Percentiles rank a stretch among this genome's conserved stretches.
Evolutionary conservation across 2,329 filamentous ascomycete genomes (phyloP).

Genomic region (Talaromyces marneffei): DNA sequence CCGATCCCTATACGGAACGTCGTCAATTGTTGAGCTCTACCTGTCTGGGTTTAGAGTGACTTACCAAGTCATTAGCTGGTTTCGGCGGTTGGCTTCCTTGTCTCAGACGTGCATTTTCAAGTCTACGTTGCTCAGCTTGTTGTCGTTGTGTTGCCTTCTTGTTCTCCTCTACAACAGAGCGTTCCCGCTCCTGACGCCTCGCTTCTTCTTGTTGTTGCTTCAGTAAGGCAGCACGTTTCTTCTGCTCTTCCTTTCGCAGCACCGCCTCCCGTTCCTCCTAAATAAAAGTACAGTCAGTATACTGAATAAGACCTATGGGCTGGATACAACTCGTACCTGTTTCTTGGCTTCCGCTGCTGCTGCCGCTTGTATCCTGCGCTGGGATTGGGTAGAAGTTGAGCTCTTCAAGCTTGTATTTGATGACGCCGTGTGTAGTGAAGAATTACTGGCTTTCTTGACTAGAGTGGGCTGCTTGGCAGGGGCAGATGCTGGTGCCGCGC

Average conservation of each 20-base stretch:
- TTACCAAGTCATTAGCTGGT: constrained; percentile 33
- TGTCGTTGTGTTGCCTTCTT: constrained; percentile 63
- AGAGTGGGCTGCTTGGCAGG: constrained; percentile 41
- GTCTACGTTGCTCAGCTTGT: constrained; percentile 48
- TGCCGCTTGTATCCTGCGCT: constrained; percentile 62
- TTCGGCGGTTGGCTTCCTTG: constrained; percentile 39
- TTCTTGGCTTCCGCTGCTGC: constrained; percentile 69
- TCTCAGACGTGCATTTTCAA: constrained; percentile 43
- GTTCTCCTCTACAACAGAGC: constrained; percentile 50
- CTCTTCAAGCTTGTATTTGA: constrained; percentile 58
- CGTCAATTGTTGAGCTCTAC: constrained; percentile 9
- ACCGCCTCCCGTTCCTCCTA: constrained; percentile 72
- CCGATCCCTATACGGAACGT: constrained; percentile 19
- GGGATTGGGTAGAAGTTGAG: constrained; percentile 54
- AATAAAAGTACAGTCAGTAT: background rate
- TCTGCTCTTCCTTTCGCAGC: constrained; percentile 67
- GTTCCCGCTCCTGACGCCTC: constrained; percentile 52
- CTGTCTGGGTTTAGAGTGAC: constrained; percentile 11
- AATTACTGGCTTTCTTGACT: constrained; percentile 62
- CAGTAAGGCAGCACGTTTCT: constrained; percentile 60
- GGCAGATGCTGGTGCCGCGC: constrained; percentile 34
- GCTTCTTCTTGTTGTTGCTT: constrained; percentile 47
- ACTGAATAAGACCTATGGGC: background rate
- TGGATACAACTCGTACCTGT: constrained; percentile 39
- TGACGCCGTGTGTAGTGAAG: constrained; percentile 53